phyloP scores from a whole-genome alignment of 129 eudicot species.

The Heracleum sosnowskyi region DNA sequence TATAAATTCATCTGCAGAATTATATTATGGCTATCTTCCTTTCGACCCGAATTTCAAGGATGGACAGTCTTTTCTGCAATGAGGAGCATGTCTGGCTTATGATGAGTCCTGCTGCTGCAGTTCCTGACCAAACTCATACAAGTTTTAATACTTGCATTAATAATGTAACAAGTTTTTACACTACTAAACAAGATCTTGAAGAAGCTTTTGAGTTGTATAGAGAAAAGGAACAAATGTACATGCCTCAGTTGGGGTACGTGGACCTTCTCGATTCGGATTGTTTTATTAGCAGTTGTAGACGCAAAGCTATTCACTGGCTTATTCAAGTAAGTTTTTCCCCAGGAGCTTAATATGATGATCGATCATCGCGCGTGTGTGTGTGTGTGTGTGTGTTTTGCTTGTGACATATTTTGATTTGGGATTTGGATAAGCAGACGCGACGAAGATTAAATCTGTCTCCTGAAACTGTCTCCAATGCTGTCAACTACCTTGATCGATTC shows the following conservation, averaged over 20 bases:
- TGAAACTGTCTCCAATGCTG: conserved; percentile 41
- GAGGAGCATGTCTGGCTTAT: conserved; percentile 32
- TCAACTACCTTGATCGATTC: conserved; percentile 64
- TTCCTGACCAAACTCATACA: conserved; percentile 2
- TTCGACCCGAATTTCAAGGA: not conserved
- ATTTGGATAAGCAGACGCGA: conserved; percentile 33
- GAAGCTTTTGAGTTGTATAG: conserved; percentile 25
- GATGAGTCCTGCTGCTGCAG: conserved; percentile 24
- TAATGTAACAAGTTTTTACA: not conserved
- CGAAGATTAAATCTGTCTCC: conserved; percentile 30
- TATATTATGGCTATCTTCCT: not conserved
- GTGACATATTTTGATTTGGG: conserved; percentile 10
- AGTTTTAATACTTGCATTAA: not conserved
- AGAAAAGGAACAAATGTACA: conserved; percentile 28
- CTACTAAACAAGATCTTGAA: conserved; percentile 29
- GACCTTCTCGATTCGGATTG: conserved; percentile 18
- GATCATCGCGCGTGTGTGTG: no score
- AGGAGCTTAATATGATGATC: no score
- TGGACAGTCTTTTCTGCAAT: conserved; percentile 56
- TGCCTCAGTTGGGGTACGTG: conserved; percentile 31
- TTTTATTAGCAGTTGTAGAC: conserved; percentile 23
- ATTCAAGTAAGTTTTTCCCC: conserved; percentile 55
- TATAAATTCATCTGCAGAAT: not conserved
- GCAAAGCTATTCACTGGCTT: conserved; percentile 50
- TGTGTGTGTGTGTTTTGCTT: not conserved